Evolutionary conservation across 176 grass and related monocot genomes (phyloP).

Genomic region (Oryza meridionalis): DNA sequence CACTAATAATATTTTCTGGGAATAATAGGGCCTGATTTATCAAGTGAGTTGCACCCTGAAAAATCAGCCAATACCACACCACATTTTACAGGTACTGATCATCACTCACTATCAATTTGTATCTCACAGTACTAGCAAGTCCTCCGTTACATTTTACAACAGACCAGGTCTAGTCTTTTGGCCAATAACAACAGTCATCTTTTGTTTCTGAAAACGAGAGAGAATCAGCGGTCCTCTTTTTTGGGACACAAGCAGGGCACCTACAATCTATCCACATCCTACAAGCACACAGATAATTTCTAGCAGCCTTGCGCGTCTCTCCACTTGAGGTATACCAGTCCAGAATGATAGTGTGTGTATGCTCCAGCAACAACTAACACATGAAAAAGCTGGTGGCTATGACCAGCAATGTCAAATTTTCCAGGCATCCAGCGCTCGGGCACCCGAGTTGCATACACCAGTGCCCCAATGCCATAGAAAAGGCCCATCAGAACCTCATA

Average conservation of each 20-base stretch:
- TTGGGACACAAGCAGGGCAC: background rate
- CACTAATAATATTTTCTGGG: background rate
- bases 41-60: background rate
- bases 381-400: conserved; percentile 92
- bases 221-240: background rate
- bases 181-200: background rate
- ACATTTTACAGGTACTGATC: background rate
- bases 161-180: background rate
- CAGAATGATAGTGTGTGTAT: conserved; percentile 80
- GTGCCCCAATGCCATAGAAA: conserved; percentile 73
- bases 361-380: conserved; percentile 84
- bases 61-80: conserved; percentile 1
- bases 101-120: background rate
- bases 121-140: background rate
- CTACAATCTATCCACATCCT: conserved; percentile 22
- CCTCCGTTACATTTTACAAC: conserved; percentile 44
- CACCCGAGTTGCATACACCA: conserved; percentile 82
- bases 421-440: conserved; percentile 96
- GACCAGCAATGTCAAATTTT: conserved; percentile 89
- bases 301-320: conserved; percentile 78
- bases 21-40: background rate
- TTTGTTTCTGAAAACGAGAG: background rate
- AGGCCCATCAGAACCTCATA: conserved; percentile 91
- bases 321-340: conserved; percentile 85
- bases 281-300: background rate